A percentile compares a stretch with the other conserved stretches of the same genome.
These are phyloP conservation scores for Ciborinia camelliae DNA, from an alignment of 2,329 filamentous ascomycete species.

Conservation along the genomic window DNA sequence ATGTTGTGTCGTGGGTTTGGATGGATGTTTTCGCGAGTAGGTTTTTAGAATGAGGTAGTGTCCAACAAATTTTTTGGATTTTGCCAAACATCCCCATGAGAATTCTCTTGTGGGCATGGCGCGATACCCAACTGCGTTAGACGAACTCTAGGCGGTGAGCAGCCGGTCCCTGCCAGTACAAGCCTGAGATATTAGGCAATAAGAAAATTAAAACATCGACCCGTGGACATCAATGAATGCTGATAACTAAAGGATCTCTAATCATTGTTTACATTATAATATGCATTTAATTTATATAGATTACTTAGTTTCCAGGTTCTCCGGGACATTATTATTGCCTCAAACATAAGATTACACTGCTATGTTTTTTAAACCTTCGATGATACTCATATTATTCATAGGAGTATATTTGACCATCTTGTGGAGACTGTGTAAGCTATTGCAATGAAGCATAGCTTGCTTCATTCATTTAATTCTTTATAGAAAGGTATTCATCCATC, in stretches of 20 bases:
- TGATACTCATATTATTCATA: slow-evolving; percentile 13
- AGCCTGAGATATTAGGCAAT: not conserved
- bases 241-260: not conserved
- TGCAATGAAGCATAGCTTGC: not conserved
- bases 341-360: not conserved
- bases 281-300: not conserved
- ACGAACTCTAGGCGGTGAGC: not conserved
- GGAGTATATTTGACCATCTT: slow-evolving; percentile 1
- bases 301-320: no score
- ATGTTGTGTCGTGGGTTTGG: not conserved
- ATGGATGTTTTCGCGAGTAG: not conserved
- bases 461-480: slow-evolving; percentile 5
- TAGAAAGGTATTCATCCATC: slow-evolving; percentile 13
- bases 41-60: slow-evolving; percentile 3
- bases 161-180: not conserved
- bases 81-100: slow-evolving; percentile 5
- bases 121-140: not conserved
- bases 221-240: no score
- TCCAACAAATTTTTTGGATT: slow-evolving; percentile 13
- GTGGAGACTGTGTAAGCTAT: not conserved
- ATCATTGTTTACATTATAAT: not conserved
- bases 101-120: not conserved
- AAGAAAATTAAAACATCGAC: not conserved
- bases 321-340: not conserved
- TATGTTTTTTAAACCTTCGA: not conserved